Base-by-base conservation (phyloP, 768 basidiomycete species). In the Serendipita indica region DNA sequence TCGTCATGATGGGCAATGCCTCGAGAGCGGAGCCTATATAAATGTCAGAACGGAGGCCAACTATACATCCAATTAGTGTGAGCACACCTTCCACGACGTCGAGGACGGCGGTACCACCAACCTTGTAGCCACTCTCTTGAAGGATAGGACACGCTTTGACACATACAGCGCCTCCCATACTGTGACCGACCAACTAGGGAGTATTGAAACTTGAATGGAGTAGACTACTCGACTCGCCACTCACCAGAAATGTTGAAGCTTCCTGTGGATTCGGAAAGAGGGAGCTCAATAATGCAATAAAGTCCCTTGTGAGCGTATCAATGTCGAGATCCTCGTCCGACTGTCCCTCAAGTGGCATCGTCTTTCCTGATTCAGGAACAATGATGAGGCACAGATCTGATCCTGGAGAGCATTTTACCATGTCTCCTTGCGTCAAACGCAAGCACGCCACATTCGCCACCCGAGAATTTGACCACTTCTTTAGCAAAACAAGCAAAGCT, bases 111-210 rank as follows among this genome's bases (percentile, higher is more conserved):
- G 89, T 82, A 3, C 90, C 90, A 1, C 79, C 76, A 2, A 97
- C 73, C 13, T 75, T 76, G 63, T 89, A 94, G 49, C 81, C 79
- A 22, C 72, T 72, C 41, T 80, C 76, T 58, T 86, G 77, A 1
- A 99, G 73, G 16, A 70, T 67, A 1, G 88, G 80, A 61, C 81
- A 82, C 1, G 83, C 77, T 3, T 82, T 79, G 5, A 86, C 80
- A 20, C 89, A 78, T 2, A 96, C 92, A 0, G 92, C 84, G 25
- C 93, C 94, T 13, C 96, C 96, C 86, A 99, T 94, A 60, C 89
- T 93, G 67, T 99, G 96, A 0, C 96, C 96, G 6, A 96, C 77
- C 4, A 96, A 77, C 86, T 89, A 57, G 3, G 27, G 41, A 28
- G 10, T 14, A 58, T 5, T 13, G 28, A 30, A 27, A 37, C 34